Evolutionary conservation across 116 monocot species (phyloP).

Genomic region (Papilionanthe hybrid): DNA sequence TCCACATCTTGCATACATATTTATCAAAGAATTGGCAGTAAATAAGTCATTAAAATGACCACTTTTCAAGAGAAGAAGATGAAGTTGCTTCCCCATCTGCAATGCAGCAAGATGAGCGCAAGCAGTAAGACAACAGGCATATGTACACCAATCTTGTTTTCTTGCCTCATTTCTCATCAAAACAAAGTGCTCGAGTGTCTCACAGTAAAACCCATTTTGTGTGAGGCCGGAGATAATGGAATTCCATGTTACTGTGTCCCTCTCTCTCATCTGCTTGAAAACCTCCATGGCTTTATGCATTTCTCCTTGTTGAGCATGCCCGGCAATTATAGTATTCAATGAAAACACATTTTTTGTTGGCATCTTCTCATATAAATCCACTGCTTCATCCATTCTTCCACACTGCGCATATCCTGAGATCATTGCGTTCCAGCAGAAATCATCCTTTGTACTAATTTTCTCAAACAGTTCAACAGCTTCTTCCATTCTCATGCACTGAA

Average conservation of each 20-base stretch:
- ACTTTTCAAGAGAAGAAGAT: slow-evolving; percentile 23
- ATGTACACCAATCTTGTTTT: slow-evolving; percentile 45
- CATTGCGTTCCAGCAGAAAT: slow-evolving; percentile 66
- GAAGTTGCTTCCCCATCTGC: slow-evolving; percentile 42
- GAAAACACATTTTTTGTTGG: slow-evolving; percentile 41
- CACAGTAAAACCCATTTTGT: slow-evolving; percentile 42
- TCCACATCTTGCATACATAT: slow-evolving; percentile 63
- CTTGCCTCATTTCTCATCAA: slow-evolving; percentile 35
- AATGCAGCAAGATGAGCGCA: slow-evolving; percentile 52
- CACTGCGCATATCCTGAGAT: slow-evolving; percentile 46
- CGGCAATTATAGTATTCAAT: slow-evolving; percentile 58
- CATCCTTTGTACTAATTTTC: slow-evolving; percentile 21
- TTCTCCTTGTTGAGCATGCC: slow-evolving; percentile 43
- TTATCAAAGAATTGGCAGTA: slow-evolving; percentile 45
- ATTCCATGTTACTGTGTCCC: slow-evolving; percentile 52
- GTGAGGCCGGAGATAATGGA: slow-evolving; percentile 45
- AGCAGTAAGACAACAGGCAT: slow-evolving; percentile 35
- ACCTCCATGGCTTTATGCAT: slow-evolving; percentile 30
- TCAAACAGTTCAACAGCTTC: slow-evolving; percentile 43
- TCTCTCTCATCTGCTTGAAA: slow-evolving; percentile 33
- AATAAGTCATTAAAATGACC: slow-evolving; percentile 29
- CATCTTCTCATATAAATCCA: slow-evolving; percentile 36
- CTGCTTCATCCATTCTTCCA: slow-evolving; percentile 52
- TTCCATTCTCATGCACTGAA: slow-evolving; percentile 35
- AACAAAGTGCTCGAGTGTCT: slow-evolving; percentile 32